Base-by-base conservation (phyloP, 129 eudicot genomes). In the Heracleum sosnowskyi region DNA sequence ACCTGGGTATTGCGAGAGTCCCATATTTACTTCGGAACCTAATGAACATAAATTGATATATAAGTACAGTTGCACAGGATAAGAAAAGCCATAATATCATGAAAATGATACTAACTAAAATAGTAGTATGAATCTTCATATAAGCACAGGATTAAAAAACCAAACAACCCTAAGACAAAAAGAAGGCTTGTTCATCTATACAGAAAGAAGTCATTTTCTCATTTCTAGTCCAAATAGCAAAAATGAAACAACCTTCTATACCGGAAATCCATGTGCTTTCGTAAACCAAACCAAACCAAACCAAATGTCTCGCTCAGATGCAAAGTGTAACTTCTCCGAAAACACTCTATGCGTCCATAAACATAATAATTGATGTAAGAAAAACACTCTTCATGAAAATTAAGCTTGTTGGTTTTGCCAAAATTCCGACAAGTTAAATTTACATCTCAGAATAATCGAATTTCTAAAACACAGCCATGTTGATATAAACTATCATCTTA, bases 1-100 rank as follows among this genome's bases (percentile, higher is more conserved):
- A 46, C 80, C 76, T 75, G 86, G 87, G 86, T 87, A 90, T 51
- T 88, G 84, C 44, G 98, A 87, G 44, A 93, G 91, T 68, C 97
- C 98, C 98, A 93, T 92, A 4, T 78, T 78, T 81, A 71, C 44
- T 76, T 28, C 16, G 72, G 74, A 75, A 86, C 91, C 97, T 92
- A 77, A 49, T 44, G 39, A 28, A 28, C 34, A 74, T 7, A 49
- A 69, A 33, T 31, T 63, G 31, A 42, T 29, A 17, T 44, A 18
- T 41, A 29, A 51, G 34, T 5, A 24, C 24, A 33, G 18, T 20
- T 0, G 26, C 64, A 51, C n/a, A n/a, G n/a, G 33, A 47, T 5
- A 45, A 75, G 29, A 47, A 35, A 33, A 46, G 42, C 26, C 64
- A 75, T 0, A 75, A 5, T 31, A 24, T 29, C 76, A 26, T 6